Base-by-base conservation (phyloP, 2,329 filamentous ascomycete species). In the Pestalotiopsis sp. region DNA sequence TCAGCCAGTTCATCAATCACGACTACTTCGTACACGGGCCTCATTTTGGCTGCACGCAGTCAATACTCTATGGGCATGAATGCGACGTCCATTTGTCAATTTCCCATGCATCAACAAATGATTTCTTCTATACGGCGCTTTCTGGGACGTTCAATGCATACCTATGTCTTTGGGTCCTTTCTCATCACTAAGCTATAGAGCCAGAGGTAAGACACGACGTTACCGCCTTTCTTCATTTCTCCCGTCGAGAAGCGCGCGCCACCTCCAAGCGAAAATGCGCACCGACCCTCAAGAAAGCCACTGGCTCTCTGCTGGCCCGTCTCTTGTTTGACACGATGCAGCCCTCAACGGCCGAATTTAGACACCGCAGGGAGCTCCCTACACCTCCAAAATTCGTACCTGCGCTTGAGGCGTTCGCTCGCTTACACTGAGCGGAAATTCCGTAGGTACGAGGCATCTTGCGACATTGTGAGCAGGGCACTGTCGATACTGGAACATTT, bases 241-340 rank as follows among this genome's bases (percentile, higher is more conserved):
- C 25, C 6, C 52, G 4, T 58, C n/a, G 52, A n/a, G 13, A 17
- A 9, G 27, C 45, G 45, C 45, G 45, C 45, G 45, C 45, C 20
- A n/a, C 45, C 45, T 20, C 17, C 17, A 17, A 20, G 17, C 45
- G 20, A 52, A 9, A 52, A 20, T 20, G 45, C n/a, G 45, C 45
- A 52, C n/a, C n/a, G 45, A 52, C 45, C 45, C 17, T 52, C 31
- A 36, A 36, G 31, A 36, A 52, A 7, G 17, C 20, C 45, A 7
- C 45, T 52, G 4, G 7, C 14, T 52, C 45, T 23, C 20, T 52
- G 7, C 45, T 20, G 17, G 7, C 23, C 57, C 5, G 25, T 36
- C 57, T 59, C 20, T 59, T 39, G 12, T 38, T 38, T 62, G 31
- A 62, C 59, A 13, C 36, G 59, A 62, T 20, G 59, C 59, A 62